Evolutionary conservation across 2,329 filamentous ascomycete genomes (phyloP).

Genomic region (Phialophora chinensis): DNA sequence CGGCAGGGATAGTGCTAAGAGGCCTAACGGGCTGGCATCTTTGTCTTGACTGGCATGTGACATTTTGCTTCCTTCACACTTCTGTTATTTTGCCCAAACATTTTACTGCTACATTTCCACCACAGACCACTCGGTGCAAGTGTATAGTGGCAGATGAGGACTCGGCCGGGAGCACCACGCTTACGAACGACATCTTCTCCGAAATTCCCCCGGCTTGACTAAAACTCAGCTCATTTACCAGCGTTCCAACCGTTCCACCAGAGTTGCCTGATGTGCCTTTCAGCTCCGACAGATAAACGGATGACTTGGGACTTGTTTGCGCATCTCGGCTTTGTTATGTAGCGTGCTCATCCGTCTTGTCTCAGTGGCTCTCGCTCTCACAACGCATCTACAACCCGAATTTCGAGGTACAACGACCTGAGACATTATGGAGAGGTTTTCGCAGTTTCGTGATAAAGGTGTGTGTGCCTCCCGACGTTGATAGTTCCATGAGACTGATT

Average conservation of each 20-base stretch:
- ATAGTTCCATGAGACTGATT: constrained; percentile 7
- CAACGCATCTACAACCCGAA: constrained; percentile 3
- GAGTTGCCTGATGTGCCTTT: constrained; percentile 12
- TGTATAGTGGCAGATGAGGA: background rate
- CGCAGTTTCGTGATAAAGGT: constrained; percentile 91
- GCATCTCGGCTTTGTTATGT: constrained; percentile 5
- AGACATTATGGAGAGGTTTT: constrained; percentile 84
- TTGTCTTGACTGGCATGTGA: background rate
- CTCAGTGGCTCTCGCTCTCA: background rate
- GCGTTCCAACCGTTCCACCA: constrained; percentile 15
- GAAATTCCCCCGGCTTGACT: background rate
- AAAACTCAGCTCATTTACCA: constrained; percentile 14
- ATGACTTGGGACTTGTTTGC: constrained; percentile 9
- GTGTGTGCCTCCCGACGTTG: constrained; percentile 38
- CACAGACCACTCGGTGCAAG: background rate
- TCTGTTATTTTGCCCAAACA: background rate
- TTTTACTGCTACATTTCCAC: background rate
- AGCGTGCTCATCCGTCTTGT: background rate
- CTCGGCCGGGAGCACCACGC: background rate
- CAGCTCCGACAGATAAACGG: constrained; percentile 1
- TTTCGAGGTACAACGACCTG: constrained; percentile 10
- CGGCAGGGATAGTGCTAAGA: background rate
- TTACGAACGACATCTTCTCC: constrained; percentile 2
- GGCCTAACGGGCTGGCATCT: background rate
- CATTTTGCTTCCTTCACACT: background rate